Evolutionary conservation across 768 basidiomycete species (phyloP), one percentile per base, ranked within the genome.

Genomic region (Lepiota venenata): DNA sequence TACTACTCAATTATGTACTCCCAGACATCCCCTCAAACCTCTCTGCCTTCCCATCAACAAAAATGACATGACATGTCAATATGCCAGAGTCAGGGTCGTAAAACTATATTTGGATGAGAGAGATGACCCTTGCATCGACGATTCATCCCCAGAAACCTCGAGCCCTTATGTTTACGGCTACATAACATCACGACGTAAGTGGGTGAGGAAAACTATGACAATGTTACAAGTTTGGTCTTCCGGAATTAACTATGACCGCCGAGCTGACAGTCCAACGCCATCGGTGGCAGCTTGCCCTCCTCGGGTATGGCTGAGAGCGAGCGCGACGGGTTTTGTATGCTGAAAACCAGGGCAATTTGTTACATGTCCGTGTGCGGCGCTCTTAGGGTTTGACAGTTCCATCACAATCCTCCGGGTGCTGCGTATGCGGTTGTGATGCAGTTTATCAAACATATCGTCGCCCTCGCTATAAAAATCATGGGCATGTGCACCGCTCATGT

Each of bases 201-300:
- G 36, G 27, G 27, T 41, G 45, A 39, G 27, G 52, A 39, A 32
- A 51, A 47, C 18, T 41, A 43, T 35, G 22, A 37, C 40, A 42
- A 43, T 35, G 27, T 22, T 55, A 41, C 39, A 47, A 21, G 40
- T 42, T 41, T 36, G 16, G 27, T 10, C 8, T 41, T 54, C 40
- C 46, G 53, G 53, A 55, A 48, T 39, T 54, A 54, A 48, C 53
- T 15, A 15, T 22, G 46, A 48, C 53, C 46, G 53, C 53, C 53
- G 47, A 47, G 14, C 18, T 55, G 46, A 47, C 52, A 54, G 44
- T 38, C 20, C 32, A 35, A 4, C 41, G 47, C 36, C 46, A 47
- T 21, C 20, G 9, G 10, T 47, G 45, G 35, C 20, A 38, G 21
- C 41, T 32, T 18, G 16, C 11, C 44, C 16, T 22, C 12, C 36